Conservation (phyloP, 2,329 filamentous ascomycete genomes). For the Alternaria metachromatica region DNA sequence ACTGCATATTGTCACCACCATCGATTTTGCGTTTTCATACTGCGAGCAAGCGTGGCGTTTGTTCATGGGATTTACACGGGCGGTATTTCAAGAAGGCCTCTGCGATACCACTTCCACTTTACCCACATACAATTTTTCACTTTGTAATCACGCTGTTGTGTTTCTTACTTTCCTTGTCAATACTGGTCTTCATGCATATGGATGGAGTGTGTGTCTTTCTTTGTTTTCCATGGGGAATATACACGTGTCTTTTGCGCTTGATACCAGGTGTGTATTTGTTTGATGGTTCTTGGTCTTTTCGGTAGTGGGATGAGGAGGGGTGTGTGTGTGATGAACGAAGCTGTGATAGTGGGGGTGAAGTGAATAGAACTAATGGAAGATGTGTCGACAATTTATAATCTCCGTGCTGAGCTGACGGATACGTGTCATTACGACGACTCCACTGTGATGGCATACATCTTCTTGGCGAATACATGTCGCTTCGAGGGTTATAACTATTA, state of each 20-base stretch:
- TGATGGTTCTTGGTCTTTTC: neutral
- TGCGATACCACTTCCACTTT: conserved; percentile 1
- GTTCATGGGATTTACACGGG: neutral
- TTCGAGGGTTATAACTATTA: no score
- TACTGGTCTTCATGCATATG: neutral
- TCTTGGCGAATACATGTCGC: neutral
- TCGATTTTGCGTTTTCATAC: neutral
- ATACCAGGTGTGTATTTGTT: conserved; percentile 2
- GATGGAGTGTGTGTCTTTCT: conserved; percentile 1
- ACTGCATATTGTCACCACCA: neutral
- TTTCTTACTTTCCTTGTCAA: neutral
- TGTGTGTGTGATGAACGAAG: neutral
- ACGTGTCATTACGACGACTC: neutral
- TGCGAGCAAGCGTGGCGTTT: conserved; percentile 3
- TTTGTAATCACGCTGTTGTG: neutral
- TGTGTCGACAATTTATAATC: neutral
- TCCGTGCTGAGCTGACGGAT: neutral
- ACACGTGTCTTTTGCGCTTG: conserved; percentile 2
- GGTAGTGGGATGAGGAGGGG: neutral
- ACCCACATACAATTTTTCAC: neutral
- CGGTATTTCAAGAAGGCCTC: neutral
- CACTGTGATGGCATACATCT: neutral
- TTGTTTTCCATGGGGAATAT: neutral
- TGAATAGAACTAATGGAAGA: neutral
- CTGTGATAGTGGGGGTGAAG: neutral